Evolutionary conservation across 2,329 filamentous ascomycete genomes (phyloP), one percentile per base, ranked within the genome.

Genomic region (Diaporthe amygdali): DNA sequence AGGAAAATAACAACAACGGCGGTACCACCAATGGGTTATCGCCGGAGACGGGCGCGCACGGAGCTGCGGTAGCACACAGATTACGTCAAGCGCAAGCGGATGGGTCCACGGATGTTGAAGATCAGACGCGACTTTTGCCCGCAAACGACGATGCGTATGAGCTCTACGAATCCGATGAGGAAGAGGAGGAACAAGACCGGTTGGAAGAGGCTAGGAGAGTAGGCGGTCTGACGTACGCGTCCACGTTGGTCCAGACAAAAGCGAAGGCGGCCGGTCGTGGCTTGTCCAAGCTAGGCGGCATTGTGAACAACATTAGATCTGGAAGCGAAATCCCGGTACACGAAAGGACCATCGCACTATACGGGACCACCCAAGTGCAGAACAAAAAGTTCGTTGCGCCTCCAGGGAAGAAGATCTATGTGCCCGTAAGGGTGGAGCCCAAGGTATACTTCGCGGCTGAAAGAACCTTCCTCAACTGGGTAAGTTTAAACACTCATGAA

Each of bases 391-490:
- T 95, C 84, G 92, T 90, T 79, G 93, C 93, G 10, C 93, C 93
- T 15, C 91, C 90, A 80, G 93, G 93, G 68, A 96, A 95, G 89
- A 94, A 94, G 81, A 98, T 99, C 71, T 96, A 98, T 78, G 96
- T 99, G 30, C 96, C 96, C 17, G 92, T 98, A 69, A 91, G 96
- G 61, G 95, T 99, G 41, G 96, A 99, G 82, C 96, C 96, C 41
- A 99, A 99, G 84, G 96, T 99, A 64, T 97, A 95, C 82, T 97
- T 99, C 79, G 96, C 96, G 27, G 95, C 95, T 0, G 96, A 99
- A 82, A 90, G 96, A 74, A 99, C 96, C 0, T 99, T 98, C 83
- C 88, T 99, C 70, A 94, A 94, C 74, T 99, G 96, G 95, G 91
- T 93, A 83, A 84, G 90, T 84, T 32, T 32, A 32, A 17, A 22